phyloP scores from a whole-genome alignment of 169 alveolate genomes.

The Sarcocystis neurona region DNA sequence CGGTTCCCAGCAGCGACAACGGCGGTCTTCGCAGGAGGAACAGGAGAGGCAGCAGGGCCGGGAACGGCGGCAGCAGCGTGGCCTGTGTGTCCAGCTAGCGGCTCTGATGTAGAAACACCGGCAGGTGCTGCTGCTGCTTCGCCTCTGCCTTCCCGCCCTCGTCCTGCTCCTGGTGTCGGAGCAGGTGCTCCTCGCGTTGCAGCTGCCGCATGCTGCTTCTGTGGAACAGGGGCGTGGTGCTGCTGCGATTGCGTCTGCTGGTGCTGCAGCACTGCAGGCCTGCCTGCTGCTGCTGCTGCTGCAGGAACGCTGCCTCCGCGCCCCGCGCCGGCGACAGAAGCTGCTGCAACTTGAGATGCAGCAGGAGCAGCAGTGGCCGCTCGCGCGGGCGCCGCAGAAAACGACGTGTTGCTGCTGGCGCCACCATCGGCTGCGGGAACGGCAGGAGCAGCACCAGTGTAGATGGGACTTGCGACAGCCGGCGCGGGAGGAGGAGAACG shows the following conservation, averaged over 20 bases:
- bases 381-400: neutral
- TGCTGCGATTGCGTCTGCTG: neutral
- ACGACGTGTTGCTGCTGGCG: neutral
- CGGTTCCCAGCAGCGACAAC: neutral
- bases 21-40: neutral
- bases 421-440: slow-evolving; percentile 2
- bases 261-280: neutral
- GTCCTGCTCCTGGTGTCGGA: slow-evolving; percentile 5
- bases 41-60: slow-evolving; percentile 2
- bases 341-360: slow-evolving; percentile 21
- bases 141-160: neutral
- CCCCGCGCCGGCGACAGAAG: neutral
- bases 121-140: slow-evolving; percentile 13
- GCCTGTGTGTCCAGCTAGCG: neutral
- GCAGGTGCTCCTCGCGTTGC: slow-evolving; percentile 13
- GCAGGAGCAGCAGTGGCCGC: slow-evolving; percentile 32
- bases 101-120: neutral
- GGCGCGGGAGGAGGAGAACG: neutral
- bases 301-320: slow-evolving; percentile 5
- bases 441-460: slow-evolving; percentile 32
- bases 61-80: neutral
- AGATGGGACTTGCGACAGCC: neutral
- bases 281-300: slow-evolving; percentile 19
- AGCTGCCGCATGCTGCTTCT: slow-evolving; percentile 31
- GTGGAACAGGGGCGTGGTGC: neutral